A percentile compares a stretch with the other conserved stretches of the same genome.
phyloP scores from a whole-genome alignment of 108 stramenopile genomes.

The Cyclotella baltica region DNA sequence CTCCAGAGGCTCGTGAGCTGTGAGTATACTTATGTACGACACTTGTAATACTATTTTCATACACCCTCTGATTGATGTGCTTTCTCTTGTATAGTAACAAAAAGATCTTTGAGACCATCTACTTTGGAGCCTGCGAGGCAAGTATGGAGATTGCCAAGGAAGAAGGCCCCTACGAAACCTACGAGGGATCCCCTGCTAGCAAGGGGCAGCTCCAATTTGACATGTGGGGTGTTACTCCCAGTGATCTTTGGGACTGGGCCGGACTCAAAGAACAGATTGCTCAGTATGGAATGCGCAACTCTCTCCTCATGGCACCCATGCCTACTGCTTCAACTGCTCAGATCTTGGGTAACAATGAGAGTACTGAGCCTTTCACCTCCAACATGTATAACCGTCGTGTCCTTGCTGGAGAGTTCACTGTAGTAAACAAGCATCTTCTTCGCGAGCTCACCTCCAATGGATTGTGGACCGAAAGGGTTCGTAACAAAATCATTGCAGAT shows the following conservation, averaged over 20 bases:
- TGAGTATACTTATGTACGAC: constrained; percentile 33
- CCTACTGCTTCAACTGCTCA: constrained; percentile 99
- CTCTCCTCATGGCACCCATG: constrained; percentile 98
- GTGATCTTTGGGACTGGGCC: constrained; percentile 96
- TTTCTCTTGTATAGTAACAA: constrained; percentile 64
- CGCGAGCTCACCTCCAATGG: constrained; percentile 94
- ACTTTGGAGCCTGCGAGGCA: constrained; percentile 96
- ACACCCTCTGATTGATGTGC: too few species aligned
- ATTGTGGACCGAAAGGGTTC: constrained; percentile 96
- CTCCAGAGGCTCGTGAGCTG: constrained; percentile 79
- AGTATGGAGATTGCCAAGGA: constrained; percentile 92
- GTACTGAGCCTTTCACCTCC: constrained; percentile 98
- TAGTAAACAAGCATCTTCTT: constrained; percentile 98
- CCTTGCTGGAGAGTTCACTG: constrained; percentile 98
- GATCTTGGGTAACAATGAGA: constrained; percentile 99
- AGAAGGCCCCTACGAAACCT: constrained; percentile 96
- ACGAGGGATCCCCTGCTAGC: constrained; percentile 94
- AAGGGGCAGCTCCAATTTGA: constrained; percentile 98
- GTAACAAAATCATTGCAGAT: constrained; percentile 98
- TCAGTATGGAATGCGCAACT: constrained; percentile 96
- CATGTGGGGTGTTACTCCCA: constrained; percentile 95
- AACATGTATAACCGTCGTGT: constrained; percentile 99
- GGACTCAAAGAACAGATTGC: constrained; percentile 85
- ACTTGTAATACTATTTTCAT: too few species aligned
- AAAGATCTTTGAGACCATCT: constrained; percentile 99